These are phyloP conservation scores for Penicillium alfredii DNA, from an alignment of 495 filamentous ascomycete species.

Conservation along the genomic window DNA sequence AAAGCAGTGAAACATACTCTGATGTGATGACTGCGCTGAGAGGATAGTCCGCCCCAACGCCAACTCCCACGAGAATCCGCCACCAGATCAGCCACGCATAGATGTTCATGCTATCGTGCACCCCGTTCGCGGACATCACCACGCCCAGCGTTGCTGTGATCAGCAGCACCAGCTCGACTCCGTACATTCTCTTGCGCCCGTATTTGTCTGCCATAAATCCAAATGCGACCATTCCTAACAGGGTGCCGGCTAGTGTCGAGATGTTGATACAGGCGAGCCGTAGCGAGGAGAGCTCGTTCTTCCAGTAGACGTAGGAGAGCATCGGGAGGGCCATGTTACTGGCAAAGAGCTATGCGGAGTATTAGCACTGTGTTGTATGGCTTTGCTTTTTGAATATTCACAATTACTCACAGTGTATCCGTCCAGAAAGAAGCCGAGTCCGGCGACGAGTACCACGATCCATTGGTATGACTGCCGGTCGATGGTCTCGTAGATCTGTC, in stretches of 20 bases:
- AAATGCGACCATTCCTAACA: constrained; percentile 56
- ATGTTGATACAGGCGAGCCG: constrained; percentile 50
- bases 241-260: constrained; percentile 51
- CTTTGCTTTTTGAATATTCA: no score
- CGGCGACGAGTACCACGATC: constrained; percentile 53
- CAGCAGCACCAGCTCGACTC: constrained; percentile 56
- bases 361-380: no score
- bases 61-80: constrained; percentile 52
- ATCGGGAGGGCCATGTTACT: constrained; percentile 60
- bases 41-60: constrained; percentile 53
- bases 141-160: constrained; percentile 51
- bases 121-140: constrained; percentile 39
- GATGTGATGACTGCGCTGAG: constrained; percentile 56
- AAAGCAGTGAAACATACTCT: constrained; percentile 35
- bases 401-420: constrained; percentile 58
- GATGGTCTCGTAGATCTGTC: constrained; percentile 45
- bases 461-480: constrained; percentile 44
- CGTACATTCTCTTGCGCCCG: constrained; percentile 60
- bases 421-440: constrained; percentile 63
- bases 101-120: constrained; percentile 46
- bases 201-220: constrained; percentile 57
- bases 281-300: constrained; percentile 32
- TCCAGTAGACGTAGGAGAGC: constrained; percentile 59
- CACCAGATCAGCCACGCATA: constrained; percentile 54
- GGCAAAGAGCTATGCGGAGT: constrained; percentile 45